Percentiles rank a stretch among this genome's conserved stretches.
Conservation (phyloP, 371 early-diverging fungal species). For the Blastocladiella emersonii region DNA sequence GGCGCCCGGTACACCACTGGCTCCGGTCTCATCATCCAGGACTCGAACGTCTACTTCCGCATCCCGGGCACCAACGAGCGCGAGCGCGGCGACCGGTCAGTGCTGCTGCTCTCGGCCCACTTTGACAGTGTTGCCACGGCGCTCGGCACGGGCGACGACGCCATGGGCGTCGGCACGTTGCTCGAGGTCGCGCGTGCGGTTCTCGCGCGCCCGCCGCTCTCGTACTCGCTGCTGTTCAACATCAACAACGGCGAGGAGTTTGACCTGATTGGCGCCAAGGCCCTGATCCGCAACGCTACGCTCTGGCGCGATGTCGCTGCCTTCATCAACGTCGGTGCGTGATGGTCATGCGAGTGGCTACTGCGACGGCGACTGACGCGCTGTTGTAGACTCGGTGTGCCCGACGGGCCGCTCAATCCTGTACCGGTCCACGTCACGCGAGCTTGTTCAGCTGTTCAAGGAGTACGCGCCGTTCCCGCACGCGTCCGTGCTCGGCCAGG, state of each 20-base stretch:
- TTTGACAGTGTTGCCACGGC: background rate
- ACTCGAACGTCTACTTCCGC: background rate
- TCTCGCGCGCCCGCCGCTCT: too few species aligned
- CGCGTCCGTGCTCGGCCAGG: background rate
- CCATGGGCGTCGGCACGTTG: background rate
- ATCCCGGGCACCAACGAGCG: background rate
- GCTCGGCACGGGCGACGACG: background rate
- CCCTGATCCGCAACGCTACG: conserved; percentile 60
- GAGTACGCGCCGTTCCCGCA: background rate
- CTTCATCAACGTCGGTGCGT: conserved; percentile 58
- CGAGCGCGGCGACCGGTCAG: background rate
- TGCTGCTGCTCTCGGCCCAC: background rate
- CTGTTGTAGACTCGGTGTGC: background rate
- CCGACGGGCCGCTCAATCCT: background rate
- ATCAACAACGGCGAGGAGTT: conserved; percentile 80
- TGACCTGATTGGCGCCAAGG: conserved; percentile 52
- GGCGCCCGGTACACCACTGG: background rate
- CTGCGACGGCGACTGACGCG: too few species aligned
- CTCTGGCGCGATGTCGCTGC: conserved; percentile 55
- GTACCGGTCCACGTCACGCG: background rate
- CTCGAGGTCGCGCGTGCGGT: too few species aligned
- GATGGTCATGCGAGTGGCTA: too few species aligned
- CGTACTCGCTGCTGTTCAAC: conserved; percentile 45
- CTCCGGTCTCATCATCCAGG: background rate
- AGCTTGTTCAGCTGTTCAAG: background rate